phyloP scores from a whole-genome alignment of 352 stramenopile genomes.

The Nothophytophthora sp. region DNA sequence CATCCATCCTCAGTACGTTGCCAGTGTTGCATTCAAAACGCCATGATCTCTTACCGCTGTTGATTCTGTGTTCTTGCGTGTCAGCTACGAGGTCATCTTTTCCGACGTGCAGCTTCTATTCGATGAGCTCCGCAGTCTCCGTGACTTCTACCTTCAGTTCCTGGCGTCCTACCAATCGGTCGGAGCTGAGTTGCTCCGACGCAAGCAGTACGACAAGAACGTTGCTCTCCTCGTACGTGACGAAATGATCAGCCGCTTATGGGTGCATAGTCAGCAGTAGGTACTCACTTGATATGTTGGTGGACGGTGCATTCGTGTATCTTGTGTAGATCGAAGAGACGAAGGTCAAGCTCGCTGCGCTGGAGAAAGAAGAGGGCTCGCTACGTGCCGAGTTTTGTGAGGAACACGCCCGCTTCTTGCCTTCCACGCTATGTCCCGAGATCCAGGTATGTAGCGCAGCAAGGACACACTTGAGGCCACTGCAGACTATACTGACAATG shows the following conservation, averaged over 20 bases:
- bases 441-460: slow-evolving; percentile 46
- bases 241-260: not conserved
- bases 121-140: slow-evolving; percentile 74
- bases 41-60: not conserved
- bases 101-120: slow-evolving; percentile 71
- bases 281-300: not conserved
- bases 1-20: slow-evolving; percentile 68
- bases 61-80: not conserved
- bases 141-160: slow-evolving; percentile 87
- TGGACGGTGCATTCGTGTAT: no score
- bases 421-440: slow-evolving; percentile 67
- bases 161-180: slow-evolving; percentile 63
- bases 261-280: not conserved
- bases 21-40: no score
- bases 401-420: slow-evolving; percentile 68
- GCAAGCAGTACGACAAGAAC: slow-evolving; percentile 54
- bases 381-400: slow-evolving; percentile 48
- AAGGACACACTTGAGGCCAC: not conserved
- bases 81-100: slow-evolving; percentile 69
- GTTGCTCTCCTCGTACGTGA: slow-evolving; percentile 48
- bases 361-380: slow-evolving; percentile 53
- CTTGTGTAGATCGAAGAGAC: slow-evolving; percentile 53
- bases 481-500: not conserved
- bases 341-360: slow-evolving; percentile 39
- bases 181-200: slow-evolving; percentile 51